Evolutionary conservation across 345 rosid species (phyloP).

Genomic region (Hibiscus trionum): DNA sequence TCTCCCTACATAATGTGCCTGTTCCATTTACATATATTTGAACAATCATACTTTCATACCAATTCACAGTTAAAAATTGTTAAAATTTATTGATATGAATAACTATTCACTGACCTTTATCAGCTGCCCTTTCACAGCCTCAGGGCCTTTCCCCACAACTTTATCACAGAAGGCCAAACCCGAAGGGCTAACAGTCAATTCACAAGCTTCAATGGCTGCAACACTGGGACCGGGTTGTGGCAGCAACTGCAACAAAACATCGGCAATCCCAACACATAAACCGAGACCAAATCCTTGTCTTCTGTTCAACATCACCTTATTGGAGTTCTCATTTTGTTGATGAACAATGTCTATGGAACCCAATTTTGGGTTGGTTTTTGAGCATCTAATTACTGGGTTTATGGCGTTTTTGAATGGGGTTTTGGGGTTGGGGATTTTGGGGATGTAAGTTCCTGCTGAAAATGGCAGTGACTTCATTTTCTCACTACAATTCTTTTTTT

Average conservation of each 20-base stretch:
- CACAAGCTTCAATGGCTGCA: slow-evolving; percentile 60
- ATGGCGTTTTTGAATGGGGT: slow-evolving; percentile 3
- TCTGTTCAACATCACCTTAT: slow-evolving; percentile 30
- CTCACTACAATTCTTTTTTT: not conserved
- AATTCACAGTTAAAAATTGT: not conserved
- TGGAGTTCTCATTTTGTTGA: slow-evolving; percentile 13
- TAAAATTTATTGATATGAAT: no score
- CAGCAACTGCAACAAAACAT: slow-evolving; percentile 21
- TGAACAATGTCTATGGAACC: not conserved
- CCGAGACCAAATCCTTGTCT: slow-evolving; percentile 56
- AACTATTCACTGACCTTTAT: slow-evolving; percentile 45
- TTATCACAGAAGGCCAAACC: slow-evolving; percentile 84
- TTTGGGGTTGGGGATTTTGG: slow-evolving; percentile 15
- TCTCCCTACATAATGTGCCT: slow-evolving; percentile 90
- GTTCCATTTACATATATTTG: not conserved
- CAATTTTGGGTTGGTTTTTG: slow-evolving; percentile 11
- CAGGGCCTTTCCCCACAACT: slow-evolving; percentile 67
- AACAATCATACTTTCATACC: not conserved
- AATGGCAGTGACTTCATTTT: slow-evolving; percentile 48
- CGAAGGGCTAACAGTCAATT: slow-evolving; percentile 67
- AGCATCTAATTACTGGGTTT: slow-evolving; percentile 10
- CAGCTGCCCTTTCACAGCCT: slow-evolving; percentile 72
- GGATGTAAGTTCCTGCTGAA: slow-evolving; percentile 31
- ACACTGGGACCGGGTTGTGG: slow-evolving; percentile 13
- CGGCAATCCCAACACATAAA: slow-evolving; percentile 26